These are phyloP conservation scores for Stachybotrys echinatus DNA, from an alignment of 2,329 filamentous ascomycete genomes.

Conservation along the genomic window DNA sequence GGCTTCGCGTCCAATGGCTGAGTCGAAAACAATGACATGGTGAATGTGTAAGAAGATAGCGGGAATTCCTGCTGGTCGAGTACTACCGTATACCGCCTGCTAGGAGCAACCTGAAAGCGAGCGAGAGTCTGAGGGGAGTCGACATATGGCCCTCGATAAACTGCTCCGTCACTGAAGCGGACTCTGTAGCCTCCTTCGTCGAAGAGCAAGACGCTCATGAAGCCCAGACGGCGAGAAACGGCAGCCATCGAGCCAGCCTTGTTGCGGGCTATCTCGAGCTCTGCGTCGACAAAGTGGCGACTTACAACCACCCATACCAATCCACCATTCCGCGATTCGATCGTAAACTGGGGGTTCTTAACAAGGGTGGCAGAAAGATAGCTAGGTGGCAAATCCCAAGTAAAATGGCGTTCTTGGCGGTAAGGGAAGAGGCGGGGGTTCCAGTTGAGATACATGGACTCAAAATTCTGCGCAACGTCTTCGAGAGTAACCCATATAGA, in stretches of 20 bases:
- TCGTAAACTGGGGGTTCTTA: conserved; percentile 68
- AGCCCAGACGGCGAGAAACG: conserved; percentile 59
- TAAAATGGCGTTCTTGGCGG: conserved; percentile 86
- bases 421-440: conserved; percentile 78
- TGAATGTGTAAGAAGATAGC: conserved; percentile 72
- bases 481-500: conserved; percentile 92
- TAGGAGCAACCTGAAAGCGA: conserved; percentile 46
- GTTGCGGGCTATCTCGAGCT: conserved; percentile 50
- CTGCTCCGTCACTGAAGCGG: conserved; percentile 64
- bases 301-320: conserved; percentile 79
- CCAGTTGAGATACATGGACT: conserved; percentile 97
- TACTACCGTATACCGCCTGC: conserved; percentile 53
- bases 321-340: conserved; percentile 52
- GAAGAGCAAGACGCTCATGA: conserved; percentile 84
- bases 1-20: conserved; percentile 53
- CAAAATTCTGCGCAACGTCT: conserved; percentile 84
- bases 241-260: conserved; percentile 34
- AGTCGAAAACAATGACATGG: conserved; percentile 75
- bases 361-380: conserved; percentile 50
- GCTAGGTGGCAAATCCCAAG: conserved; percentile 61
- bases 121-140: conserved; percentile 91
- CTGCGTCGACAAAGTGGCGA: conserved; percentile 74
- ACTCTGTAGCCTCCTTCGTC: conserved; percentile 65
- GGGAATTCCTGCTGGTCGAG: conserved; percentile 76
- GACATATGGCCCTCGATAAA: conserved; percentile 78